Evolutionary conservation across 768 basidiomycete genomes (phyloP).

Genomic region (Myochromella boudieri): DNA sequence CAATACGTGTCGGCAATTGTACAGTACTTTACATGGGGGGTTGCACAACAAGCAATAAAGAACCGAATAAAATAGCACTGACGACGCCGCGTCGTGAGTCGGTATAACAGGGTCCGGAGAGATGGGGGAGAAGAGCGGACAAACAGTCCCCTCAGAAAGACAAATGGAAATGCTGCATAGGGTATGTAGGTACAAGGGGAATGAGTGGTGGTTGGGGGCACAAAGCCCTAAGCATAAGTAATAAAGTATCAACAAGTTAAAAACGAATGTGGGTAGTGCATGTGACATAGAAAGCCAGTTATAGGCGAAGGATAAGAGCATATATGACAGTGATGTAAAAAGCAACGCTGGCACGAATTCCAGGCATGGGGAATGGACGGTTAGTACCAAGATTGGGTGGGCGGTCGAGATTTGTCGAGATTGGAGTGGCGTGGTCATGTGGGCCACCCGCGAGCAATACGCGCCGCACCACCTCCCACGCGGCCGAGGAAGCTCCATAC

Average conservation of each 20-base stretch:
- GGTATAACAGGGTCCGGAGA: too few species aligned
- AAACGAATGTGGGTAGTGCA: constrained; percentile 10
- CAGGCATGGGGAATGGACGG: too few species aligned
- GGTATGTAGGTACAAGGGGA: constrained; percentile 10
- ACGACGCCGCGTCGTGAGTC: constrained; percentile 5
- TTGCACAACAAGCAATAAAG: constrained; percentile 21
- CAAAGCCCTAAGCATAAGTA: constrained; percentile 8
- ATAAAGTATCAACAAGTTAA: constrained; percentile 12
- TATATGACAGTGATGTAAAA: constrained; percentile 7
- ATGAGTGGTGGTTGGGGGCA: constrained; percentile 12
- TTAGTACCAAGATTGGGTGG: neutral
- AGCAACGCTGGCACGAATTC: neutral
- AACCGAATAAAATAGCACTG: constrained; percentile 9
- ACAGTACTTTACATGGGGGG: constrained; percentile 30
- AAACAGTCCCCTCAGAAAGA: neutral
- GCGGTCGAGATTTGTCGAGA: neutral
- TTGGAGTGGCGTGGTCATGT: constrained; percentile 40
- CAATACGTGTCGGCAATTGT: constrained; percentile 24
- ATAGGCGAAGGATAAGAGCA: constrained; percentile 10
- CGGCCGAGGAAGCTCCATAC: constrained; percentile 73
- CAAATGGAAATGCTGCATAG: constrained; percentile 6
- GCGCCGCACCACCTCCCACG: constrained; percentile 72
- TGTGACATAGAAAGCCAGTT: constrained; percentile 13
- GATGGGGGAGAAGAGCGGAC: neutral
- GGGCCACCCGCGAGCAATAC: constrained; percentile 78